Conservation (phyloP, 371 early-diverging fungal species). For the Mortierella sp. region DNA sequence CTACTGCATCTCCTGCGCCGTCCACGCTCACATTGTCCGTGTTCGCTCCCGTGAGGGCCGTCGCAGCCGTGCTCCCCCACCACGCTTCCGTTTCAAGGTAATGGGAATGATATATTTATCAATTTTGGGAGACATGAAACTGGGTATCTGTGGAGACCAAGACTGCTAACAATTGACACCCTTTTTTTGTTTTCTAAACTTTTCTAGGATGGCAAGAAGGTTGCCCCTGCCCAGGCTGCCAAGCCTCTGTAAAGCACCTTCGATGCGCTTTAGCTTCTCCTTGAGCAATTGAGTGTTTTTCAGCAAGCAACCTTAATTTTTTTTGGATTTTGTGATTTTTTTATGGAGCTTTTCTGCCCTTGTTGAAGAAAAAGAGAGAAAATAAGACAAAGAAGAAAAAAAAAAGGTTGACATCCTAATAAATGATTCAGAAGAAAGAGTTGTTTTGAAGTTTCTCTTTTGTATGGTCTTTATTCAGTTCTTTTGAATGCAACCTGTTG, state of each 20-base stretch:
- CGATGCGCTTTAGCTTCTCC: constrained; percentile 4
- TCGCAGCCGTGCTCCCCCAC: constrained; percentile 95
- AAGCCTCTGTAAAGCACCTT: constrained; percentile 54
- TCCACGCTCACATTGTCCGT: constrained; percentile 98
- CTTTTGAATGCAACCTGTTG: too few relatives aligned
- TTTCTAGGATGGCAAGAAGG: constrained; percentile 70
- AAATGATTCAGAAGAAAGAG: neutral
- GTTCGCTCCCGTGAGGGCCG: constrained; percentile 94
- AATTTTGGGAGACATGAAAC: too few relatives aligned
- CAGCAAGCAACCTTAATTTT: constrained; percentile 1
- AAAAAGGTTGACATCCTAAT: neutral
- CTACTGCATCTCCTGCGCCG: constrained; percentile 99
- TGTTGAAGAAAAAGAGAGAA: neutral
- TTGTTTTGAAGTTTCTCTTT: neutral
- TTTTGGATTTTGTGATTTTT: neutral
- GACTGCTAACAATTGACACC: neutral
- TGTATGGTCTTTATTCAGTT: neutral
- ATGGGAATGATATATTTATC: neutral
- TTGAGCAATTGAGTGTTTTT: constrained; percentile 8
- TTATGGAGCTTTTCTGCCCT: neutral
- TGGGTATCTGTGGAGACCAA: too few relatives aligned
- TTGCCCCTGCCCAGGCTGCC: constrained; percentile 59
- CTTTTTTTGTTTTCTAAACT: neutral
- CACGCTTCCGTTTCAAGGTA: constrained; percentile 87
- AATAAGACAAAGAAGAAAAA: neutral